Conservation (phyloP, 768 basidiomycete species). For the Coprinopsis cinerea region DNA sequence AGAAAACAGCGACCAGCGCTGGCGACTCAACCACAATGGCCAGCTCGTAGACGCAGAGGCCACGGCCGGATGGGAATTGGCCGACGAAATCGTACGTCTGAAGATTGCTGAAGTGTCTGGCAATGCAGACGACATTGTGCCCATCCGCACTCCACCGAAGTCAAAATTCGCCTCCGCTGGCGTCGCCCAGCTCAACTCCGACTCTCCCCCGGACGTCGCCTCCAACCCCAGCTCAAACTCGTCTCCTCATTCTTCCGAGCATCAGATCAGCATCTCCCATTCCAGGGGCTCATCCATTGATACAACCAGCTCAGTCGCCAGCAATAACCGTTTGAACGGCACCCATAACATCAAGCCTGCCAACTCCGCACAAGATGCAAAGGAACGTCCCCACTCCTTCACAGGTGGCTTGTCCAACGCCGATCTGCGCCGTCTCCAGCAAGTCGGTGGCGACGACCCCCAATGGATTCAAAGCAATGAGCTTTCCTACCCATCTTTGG, state of each 20-base stretch:
- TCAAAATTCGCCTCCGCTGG: conserved; percentile 47
- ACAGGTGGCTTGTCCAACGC: conserved; percentile 71
- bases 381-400: conserved; percentile 78
- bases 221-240: conserved; percentile 70
- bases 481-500: conserved; percentile 64
- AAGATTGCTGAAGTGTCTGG: conserved; percentile 53
- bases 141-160: conserved; percentile 65
- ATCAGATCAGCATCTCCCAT: conserved; percentile 61
- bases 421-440: conserved; percentile 71
- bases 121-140: conserved; percentile 48
- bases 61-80: conserved; percentile 59
- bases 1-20: conserved; percentile 44
- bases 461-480: conserved; percentile 46
- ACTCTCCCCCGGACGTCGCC: conserved; percentile 68
- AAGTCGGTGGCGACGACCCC: conserved; percentile 47
- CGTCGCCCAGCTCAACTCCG: conserved; percentile 53
- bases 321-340: conserved; percentile 52
- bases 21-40: conserved; percentile 60
- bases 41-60: conserved; percentile 56
- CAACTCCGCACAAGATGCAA: conserved; percentile 43
- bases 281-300: conserved; percentile 83
- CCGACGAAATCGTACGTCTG: conserved; percentile 68
- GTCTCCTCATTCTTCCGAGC: conserved; percentile 64
- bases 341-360: conserved; percentile 49
- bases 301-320: conserved; percentile 51